Percentiles rank a stretch among this genome's conserved stretches.
These are phyloP conservation scores for Chrysophaeum taylorii DNA, from an alignment of 352 stramenopile genomes.

Conservation along the genomic window DNA sequence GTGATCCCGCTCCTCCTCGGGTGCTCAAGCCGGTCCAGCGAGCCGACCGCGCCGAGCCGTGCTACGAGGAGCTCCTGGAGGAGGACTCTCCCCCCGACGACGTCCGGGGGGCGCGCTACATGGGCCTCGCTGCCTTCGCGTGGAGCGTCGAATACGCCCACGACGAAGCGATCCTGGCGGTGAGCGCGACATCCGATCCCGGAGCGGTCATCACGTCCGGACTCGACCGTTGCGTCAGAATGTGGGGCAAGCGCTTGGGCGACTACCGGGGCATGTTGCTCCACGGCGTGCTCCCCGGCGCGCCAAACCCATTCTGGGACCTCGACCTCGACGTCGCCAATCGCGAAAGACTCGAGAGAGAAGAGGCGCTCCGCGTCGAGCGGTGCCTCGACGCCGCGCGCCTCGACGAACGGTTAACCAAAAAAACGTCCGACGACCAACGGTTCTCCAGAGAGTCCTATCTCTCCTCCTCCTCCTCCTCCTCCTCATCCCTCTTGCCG, in stretches of 20 bases:
- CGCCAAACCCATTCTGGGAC: constrained; percentile 14
- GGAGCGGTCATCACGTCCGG: constrained; percentile 4
- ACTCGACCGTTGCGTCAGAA: constrained; percentile 17
- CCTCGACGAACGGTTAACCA: background rate
- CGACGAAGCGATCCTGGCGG: constrained; percentile 7
- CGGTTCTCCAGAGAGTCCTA: background rate
- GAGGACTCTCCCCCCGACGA: background rate
- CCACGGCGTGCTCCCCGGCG: constrained; percentile 2
- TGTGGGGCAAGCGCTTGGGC: constrained; percentile 14
- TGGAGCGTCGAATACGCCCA: constrained; percentile 12
- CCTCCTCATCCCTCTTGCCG: background rate
- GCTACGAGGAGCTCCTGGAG: background rate
- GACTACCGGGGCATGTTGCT: constrained; percentile 17
- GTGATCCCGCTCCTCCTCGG: too few species aligned
- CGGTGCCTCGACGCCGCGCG: background rate
- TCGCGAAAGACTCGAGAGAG: background rate
- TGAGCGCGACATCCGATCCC: constrained; percentile 5
- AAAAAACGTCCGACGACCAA: too few species aligned
- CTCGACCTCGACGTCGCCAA: constrained; percentile 13
- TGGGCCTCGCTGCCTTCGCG: background rate
- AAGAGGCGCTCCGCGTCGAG: background rate
- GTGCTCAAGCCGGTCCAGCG: background rate
- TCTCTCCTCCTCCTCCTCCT: background rate
- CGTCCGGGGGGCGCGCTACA: background rate
- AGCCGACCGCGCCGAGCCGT: background rate